Evolutionary conservation across 2,329 filamentous ascomycete genomes (phyloP), one percentile per base, ranked within the genome.

Genomic region (Aspergillus tamarii): DNA sequence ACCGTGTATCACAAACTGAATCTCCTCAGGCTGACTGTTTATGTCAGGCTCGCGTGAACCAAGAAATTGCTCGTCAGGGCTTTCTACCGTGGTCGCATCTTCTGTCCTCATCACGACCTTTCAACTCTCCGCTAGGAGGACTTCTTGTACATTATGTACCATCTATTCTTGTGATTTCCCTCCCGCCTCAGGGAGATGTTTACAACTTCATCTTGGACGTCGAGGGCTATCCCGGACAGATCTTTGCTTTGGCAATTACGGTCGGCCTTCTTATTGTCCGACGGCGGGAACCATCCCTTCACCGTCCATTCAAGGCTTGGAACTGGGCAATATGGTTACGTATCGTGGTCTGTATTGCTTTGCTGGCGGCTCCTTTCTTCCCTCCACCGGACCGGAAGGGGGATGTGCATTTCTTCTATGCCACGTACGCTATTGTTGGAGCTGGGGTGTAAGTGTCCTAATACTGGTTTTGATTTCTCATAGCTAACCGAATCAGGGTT

Each of bases 181-280:
- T 91, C 0, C 89, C 89, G 0, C 88, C 89, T 0, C 87, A 88
- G 0, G 81, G 83, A 3, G 85, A 89, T 54, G 87, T 90, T 0
- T 93, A 92, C 75, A 88, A 87, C 11, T 91, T 93, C 69, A 91
- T 92, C 32, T 78, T 91, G 0, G 89, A 92, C 54, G 87, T 92
- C 0, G 89, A 92, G 70, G 88, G 87, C 0, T 92, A 91, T 67
- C 85, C 89, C 0, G 87, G 82, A 0, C 87, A 90, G 63, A 79
- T 91, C 16, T 84, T 89, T 61, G 83, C 83, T 0, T 73, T 91
- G 1, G 85, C 87, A 0, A 78, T 87, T 0, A 85, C 85, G 0
- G 67, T 83, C 9, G 89, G 89, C 0, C 78, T 91, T 0, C 68
- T 91, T 0, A 84, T 86, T 75, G 79, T 93, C 7, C 84, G 90